Conservation (phyloP, 2,329 filamentous ascomycete genomes). For the Phyllosticta ampelicida region DNA sequence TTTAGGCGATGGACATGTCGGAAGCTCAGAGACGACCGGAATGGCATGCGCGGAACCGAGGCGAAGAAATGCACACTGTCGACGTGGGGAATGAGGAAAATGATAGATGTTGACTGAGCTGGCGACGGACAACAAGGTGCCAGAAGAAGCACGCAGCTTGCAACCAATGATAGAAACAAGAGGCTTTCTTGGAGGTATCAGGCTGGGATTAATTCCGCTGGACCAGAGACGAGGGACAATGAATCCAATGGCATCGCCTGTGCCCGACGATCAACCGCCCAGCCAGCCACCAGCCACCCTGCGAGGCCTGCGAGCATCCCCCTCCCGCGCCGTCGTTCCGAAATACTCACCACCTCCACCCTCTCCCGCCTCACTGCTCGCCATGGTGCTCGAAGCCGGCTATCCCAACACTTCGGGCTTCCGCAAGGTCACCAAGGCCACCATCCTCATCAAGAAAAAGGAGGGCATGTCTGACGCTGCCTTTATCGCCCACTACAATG, state of each 20-base stretch:
- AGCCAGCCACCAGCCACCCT: not conserved
- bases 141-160: not conserved
- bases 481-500: conserved; percentile 38
- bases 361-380: conserved; percentile 9
- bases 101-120: not conserved
- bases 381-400: conserved; percentile 34
- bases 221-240: not conserved
- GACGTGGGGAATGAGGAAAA: not conserved
- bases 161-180: not conserved
- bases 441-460: conserved; percentile 38
- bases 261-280: conserved; percentile 1
- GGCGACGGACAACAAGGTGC: not conserved
- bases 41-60: not conserved
- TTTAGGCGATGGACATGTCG: not conserved
- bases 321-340: not conserved
- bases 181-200: not conserved
- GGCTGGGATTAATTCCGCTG: not conserved
- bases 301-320: not conserved
- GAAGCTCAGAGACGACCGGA: not conserved
- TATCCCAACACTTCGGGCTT: conserved; percentile 35
- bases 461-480: conserved; percentile 33
- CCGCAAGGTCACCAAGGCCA: conserved; percentile 37
- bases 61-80: not conserved
- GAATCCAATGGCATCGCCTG: not conserved
- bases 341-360: not conserved